These are phyloP conservation scores for Phytophthora kernoviae DNA, from an alignment of 352 stramenopile genomes.

Conservation along the genomic window DNA sequence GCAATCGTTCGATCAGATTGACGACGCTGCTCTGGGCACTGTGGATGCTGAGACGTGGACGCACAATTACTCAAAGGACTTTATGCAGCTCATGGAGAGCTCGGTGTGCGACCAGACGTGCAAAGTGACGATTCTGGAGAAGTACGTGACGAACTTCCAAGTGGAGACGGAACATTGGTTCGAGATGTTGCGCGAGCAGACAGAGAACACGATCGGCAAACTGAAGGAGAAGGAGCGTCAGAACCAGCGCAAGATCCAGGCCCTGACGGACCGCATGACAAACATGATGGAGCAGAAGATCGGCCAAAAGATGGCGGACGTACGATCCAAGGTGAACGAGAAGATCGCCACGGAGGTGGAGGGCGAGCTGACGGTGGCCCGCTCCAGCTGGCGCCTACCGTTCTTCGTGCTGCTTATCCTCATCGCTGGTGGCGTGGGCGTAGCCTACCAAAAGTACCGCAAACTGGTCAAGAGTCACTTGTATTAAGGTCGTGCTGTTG, in stretches of 20 bases:
- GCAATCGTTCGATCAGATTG: slow-evolving; percentile 60
- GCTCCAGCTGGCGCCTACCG: slow-evolving; percentile 74
- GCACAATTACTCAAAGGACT: slow-evolving; percentile 89
- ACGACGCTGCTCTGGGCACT: slow-evolving; percentile 58
- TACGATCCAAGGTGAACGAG: slow-evolving; percentile 64
- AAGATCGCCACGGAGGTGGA: slow-evolving; percentile 78
- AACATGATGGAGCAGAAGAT: slow-evolving; percentile 80
- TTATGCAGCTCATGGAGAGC: slow-evolving; percentile 61
- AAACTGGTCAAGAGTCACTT: slow-evolving; percentile 87
- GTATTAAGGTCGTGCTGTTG: slow-evolving; percentile 47
- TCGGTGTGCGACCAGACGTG: slow-evolving; percentile 73
- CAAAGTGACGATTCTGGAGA: slow-evolving; percentile 84
- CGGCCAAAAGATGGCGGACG: slow-evolving; percentile 61
- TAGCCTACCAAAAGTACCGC: slow-evolving; percentile 89
- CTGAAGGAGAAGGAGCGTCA: slow-evolving; percentile 71
- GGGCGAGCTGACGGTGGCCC: slow-evolving; percentile 62
- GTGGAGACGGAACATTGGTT: slow-evolving; percentile 87
- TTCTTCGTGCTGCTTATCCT: slow-evolving; percentile 81
- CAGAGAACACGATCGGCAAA: slow-evolving; percentile 75
- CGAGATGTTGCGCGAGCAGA: slow-evolving; percentile 80
- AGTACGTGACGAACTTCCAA: slow-evolving; percentile 82
- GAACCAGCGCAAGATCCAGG: slow-evolving; percentile 77
- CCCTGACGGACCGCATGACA: slow-evolving; percentile 72
- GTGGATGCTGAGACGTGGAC: slow-evolving; percentile 75
- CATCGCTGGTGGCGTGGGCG: slow-evolving; percentile 56